A percentile compares a stretch with the other conserved stretches of the same genome.
Conservation (phyloP, 805 yeast genomes). For the Candida orba region DNA sequence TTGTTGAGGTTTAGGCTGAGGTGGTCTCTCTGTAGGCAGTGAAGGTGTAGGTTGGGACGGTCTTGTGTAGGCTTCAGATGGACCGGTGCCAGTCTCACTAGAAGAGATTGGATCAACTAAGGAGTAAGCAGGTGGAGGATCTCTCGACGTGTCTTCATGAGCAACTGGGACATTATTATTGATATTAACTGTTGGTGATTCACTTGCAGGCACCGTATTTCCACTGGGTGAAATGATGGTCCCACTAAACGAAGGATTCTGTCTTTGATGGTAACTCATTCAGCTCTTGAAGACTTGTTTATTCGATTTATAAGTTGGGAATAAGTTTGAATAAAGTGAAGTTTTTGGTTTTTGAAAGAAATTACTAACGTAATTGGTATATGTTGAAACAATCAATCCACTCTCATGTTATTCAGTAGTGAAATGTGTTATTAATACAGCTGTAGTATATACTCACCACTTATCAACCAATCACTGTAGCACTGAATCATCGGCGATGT, state of each 20-base stretch:
- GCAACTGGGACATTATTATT: not conserved
- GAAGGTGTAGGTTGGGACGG: not conserved
- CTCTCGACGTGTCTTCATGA: slow-evolving; percentile 13
- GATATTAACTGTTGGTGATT: not conserved
- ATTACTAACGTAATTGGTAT: too few relatives aligned
- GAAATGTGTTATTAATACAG: too few relatives aligned
- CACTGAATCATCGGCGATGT: too few relatives aligned
- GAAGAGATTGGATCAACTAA: slow-evolving; percentile 21
- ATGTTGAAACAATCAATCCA: too few relatives aligned
- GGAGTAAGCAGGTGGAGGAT: slow-evolving; percentile 32
- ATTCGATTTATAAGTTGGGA: too few relatives aligned
- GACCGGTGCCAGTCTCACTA: not conserved
- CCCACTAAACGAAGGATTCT: not conserved
- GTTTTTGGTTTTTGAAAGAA: too few relatives aligned
- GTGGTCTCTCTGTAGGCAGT: not conserved
- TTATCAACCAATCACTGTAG: too few relatives aligned
- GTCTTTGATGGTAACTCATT: not conserved
- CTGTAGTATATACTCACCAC: too few relatives aligned
- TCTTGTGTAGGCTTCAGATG: not conserved
- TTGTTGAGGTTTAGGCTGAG: not conserved
- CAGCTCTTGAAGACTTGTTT: too few relatives aligned
- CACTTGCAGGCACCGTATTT: not conserved
- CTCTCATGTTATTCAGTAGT: too few relatives aligned
- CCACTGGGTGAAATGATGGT: not conserved
- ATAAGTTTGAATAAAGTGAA: too few relatives aligned